These are phyloP conservation scores for Tremellales sp. DNA, from an alignment of 1,284 basidiomycete species.

Conservation along the genomic window DNA sequence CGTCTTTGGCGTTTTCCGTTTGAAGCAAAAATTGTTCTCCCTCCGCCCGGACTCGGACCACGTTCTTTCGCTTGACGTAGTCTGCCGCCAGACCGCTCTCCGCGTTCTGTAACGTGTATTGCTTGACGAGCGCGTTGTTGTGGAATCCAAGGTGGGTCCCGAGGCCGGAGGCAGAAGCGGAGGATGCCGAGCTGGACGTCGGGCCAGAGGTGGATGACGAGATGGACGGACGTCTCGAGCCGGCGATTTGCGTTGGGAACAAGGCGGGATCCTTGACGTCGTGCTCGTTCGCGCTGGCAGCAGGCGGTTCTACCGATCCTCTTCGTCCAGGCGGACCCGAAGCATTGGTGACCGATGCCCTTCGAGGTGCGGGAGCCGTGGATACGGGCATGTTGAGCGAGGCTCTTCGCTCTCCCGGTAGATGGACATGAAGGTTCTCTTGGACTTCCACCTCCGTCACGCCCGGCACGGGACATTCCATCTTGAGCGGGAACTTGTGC, in stretches of 20 bases:
- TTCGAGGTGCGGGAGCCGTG: conserved; percentile 25
- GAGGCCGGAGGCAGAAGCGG: conserved; percentile 9
- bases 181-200: conserved; percentile 4
- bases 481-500: conserved; percentile 47
- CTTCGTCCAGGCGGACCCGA: background rate
- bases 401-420: conserved; percentile 42
- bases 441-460: conserved; percentile 40
- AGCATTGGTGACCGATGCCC: conserved; percentile 15
- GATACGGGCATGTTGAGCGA: conserved; percentile 14
- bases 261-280: conserved; percentile 39
- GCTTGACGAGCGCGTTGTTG: conserved; percentile 50
- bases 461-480: conserved; percentile 30
- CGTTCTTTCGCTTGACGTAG: conserved; percentile 89
- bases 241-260: conserved; percentile 23
- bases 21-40: conserved; percentile 97
- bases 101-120: conserved; percentile 82
- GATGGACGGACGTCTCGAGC: conserved; percentile 7
- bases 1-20: conserved; percentile 74
- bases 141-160: conserved; percentile 41
- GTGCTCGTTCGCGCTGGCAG: conserved; percentile 1
- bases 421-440: conserved; percentile 48
- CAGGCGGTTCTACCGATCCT: conserved; percentile 7
- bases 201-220: conserved; percentile 10
- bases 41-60: conserved; percentile 87
- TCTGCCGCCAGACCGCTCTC: conserved; percentile 93